Evolutionary conservation across 2,329 filamentous ascomycete genomes (phyloP).

Genomic region (Pseudocercospora ulei): DNA sequence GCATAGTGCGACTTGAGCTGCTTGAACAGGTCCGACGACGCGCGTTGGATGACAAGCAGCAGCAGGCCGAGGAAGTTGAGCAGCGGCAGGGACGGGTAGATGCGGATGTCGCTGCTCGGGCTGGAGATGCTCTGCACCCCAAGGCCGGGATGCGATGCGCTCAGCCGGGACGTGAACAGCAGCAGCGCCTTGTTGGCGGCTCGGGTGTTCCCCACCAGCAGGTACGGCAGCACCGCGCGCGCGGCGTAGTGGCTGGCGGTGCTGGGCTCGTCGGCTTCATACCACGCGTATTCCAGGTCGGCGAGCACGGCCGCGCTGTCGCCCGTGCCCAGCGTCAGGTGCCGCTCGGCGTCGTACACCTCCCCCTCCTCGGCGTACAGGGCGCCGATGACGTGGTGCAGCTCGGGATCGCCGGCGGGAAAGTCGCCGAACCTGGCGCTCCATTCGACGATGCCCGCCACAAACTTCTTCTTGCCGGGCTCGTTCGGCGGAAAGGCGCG

Average conservation of each 20-base stretch:
- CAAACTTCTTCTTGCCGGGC: conserved; percentile 85
- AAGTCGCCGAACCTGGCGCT: conserved; percentile 75
- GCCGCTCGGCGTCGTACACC: conserved; percentile 83
- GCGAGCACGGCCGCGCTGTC: conserved; percentile 74
- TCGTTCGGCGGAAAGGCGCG: conserved; percentile 72
- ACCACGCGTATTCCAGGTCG: conserved; percentile 87
- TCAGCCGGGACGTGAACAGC: conserved; percentile 60
- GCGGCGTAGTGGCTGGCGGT: conserved; percentile 78
- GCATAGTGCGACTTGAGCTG: conserved; percentile 76
- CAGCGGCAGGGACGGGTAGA: conserved; percentile 86
- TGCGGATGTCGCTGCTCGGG: conserved; percentile 57
- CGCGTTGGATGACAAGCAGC: conserved; percentile 72
- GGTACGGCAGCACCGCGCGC: conserved; percentile 79
- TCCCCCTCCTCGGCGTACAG: conserved; percentile 90
- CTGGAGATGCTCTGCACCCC: conserved; percentile 72
- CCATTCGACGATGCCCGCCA: conserved; percentile 82
- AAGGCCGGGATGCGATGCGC: conserved; percentile 52
- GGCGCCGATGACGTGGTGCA: conserved; percentile 83
- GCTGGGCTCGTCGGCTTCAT: conserved; percentile 76
- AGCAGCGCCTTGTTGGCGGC: conserved; percentile 76
- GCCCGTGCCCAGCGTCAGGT: conserved; percentile 77
- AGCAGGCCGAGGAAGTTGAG: conserved; percentile 88
- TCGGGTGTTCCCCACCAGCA: conserved; percentile 80
- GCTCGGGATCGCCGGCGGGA: conserved; percentile 82
- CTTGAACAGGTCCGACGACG: conserved; percentile 65